Percentiles rank a stretch among this genome's conserved stretches.
Conservation (phyloP, 1,284 basidiomycete genomes). For the Rhodotorula sp. region DNA sequence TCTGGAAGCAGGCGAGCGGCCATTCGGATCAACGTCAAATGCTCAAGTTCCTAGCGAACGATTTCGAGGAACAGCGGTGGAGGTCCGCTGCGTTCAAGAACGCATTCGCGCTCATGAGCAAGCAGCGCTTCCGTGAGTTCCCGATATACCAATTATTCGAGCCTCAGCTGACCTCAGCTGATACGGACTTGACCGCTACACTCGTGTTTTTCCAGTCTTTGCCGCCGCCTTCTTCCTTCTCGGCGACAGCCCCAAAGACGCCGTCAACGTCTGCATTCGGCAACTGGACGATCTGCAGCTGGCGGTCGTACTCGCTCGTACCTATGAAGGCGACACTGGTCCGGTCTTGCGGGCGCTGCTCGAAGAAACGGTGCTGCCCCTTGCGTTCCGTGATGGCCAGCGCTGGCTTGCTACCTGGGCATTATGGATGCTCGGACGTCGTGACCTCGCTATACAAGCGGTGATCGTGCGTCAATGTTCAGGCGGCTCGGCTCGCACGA, state of each 20-base stretch:
- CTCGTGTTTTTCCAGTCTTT: conserved; percentile 62
- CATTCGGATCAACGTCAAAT: conserved; percentile 86
- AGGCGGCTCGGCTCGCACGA: neutral
- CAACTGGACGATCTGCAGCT: conserved; percentile 87
- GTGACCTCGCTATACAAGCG: conserved; percentile 80
- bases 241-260: conserved; percentile 82
- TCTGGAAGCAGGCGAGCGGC: conserved; percentile 94
- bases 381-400: conserved; percentile 80
- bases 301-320: conserved; percentile 78
- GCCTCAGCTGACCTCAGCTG: neutral
- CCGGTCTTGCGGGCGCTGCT: conserved; percentile 72
- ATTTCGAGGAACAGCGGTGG: conserved; percentile 84
- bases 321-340: conserved; percentile 78
- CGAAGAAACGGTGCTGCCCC: conserved; percentile 70
- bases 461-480: conserved; percentile 61
- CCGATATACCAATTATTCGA: neutral
- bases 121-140: conserved; percentile 79
- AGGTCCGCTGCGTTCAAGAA: conserved; percentile 93
- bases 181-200: neutral
- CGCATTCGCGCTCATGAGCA: conserved; percentile 86
- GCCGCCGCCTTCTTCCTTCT: conserved; percentile 97
- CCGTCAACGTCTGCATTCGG: conserved; percentile 83
- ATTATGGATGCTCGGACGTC: conserved; percentile 81
- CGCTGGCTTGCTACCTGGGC: conserved; percentile 97
- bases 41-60: conserved; percentile 89